Conservation (phyloP, 108 stramenopile species). For the Fistulifera pelliculosa region DNA sequence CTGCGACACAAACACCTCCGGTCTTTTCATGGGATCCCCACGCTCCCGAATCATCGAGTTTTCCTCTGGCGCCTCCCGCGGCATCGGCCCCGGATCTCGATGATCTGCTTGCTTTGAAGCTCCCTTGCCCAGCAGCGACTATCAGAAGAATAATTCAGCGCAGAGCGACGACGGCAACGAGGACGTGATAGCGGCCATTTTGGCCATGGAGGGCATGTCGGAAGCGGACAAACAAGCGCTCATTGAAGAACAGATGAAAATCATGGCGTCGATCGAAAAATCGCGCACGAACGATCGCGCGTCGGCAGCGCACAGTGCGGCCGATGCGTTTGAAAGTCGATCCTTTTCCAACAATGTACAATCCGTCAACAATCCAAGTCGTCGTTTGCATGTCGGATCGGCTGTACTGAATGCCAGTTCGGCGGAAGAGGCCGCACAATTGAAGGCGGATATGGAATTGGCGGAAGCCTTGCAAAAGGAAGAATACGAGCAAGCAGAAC, state of each 20-base stretch:
- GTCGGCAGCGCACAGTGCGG: slow-evolving; percentile 21
- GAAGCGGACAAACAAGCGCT: slow-evolving; percentile 48
- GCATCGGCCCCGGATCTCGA: slow-evolving; percentile 33
- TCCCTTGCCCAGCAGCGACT: slow-evolving; percentile 2
- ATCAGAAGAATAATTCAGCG: no score
- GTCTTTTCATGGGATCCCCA: slow-evolving; percentile 2
- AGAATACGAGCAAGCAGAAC: slow-evolving; percentile 40
- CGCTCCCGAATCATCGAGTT: background rate
- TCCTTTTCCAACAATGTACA: background rate
- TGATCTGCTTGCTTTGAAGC: slow-evolving; percentile 5
- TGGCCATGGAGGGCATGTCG: slow-evolving; percentile 10
- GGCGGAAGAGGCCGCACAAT: slow-evolving; percentile 27
- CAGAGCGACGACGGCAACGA: background rate
- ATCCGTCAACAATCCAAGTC: slow-evolving; percentile 3
- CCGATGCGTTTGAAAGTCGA: slow-evolving; percentile 39
- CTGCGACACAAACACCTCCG: background rate
- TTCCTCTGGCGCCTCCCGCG: slow-evolving; percentile 13
- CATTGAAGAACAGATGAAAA: slow-evolving; percentile 63
- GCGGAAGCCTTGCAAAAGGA: slow-evolving; percentile 73
- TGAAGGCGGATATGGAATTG: slow-evolving; percentile 62
- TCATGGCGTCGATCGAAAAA: slow-evolving; percentile 59
- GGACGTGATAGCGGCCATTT: slow-evolving; percentile 4
- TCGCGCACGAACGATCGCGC: slow-evolving; percentile 34
- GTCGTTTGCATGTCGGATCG: background rate
- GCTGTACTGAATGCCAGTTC: background rate